Conservation (phyloP, 2,329 filamentous ascomycete genomes). For the Zasmidium angulare region DNA sequence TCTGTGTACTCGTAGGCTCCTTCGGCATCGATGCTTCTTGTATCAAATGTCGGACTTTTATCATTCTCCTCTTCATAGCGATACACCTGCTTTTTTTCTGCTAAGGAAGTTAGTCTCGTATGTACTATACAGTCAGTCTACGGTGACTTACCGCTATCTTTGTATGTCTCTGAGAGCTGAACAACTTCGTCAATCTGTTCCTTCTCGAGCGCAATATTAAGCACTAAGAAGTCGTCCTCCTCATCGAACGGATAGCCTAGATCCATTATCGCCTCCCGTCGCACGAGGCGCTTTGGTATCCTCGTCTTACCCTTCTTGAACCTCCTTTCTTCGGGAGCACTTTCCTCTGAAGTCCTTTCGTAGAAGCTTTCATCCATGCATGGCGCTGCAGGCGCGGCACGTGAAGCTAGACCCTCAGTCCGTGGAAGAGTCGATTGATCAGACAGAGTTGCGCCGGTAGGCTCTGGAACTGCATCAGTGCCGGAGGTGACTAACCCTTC, state of each 20-base stretch:
- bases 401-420: too few relatives aligned
- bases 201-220: slow-evolving; percentile 81
- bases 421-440: too few relatives aligned
- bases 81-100: slow-evolving; percentile 38
- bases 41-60: too few relatives aligned
- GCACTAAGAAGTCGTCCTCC: slow-evolving; percentile 80
- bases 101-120: slow-evolving; percentile 19
- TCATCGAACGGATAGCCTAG: slow-evolving; percentile 83
- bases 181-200: slow-evolving; percentile 90
- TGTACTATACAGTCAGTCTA: too few relatives aligned
- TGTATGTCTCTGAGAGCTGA: slow-evolving; percentile 74
- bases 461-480: too few relatives aligned
- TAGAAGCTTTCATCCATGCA: slow-evolving; percentile 19
- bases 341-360: slow-evolving; percentile 21
- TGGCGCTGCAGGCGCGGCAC: too few relatives aligned
- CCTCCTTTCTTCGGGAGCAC: slow-evolving; percentile 20
- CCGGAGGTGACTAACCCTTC: too few relatives aligned
- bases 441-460: too few relatives aligned
- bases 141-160: slow-evolving; percentile 46
- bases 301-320: slow-evolving; percentile 78
- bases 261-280: slow-evolving; percentile 76
- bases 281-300: slow-evolving; percentile 78
- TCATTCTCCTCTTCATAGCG: slow-evolving; percentile 37
- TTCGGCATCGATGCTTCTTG: slow-evolving; percentile 41
- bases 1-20: slow-evolving; percentile 52